Base-by-base conservation (phyloP, 1,139 yeast species). In the Saccharomyces pastorianus region DNA sequence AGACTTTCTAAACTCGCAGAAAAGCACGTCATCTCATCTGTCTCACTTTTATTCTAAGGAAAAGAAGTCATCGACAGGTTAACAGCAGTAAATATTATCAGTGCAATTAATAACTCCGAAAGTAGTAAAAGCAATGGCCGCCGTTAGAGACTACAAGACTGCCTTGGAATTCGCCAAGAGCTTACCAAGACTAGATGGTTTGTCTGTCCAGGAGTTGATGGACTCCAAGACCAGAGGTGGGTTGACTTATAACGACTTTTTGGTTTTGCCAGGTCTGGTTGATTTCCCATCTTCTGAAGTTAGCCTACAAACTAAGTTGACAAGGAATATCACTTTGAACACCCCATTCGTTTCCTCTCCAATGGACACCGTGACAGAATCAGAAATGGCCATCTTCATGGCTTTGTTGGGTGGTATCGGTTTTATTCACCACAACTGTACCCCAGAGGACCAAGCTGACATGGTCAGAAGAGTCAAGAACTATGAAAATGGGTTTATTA, bases 331-430 rank as follows among this genome's bases (percentile, higher is more conserved):
- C 77, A 76, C 95, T 55, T 80, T 93, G 74, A 90, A 87, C 77
- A 78, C 96, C 52, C 99, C 99, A 59, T 88, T 93, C 65, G 93
- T 93, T 60, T 91, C 98, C 38, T 89, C 97, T 67, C 99, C 99
- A 65, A 93, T 93, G 99, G 99, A 93, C 75, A 93, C 99, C 53
- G 99, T 93, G 60, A 95, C 99, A 56, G 99, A 93, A 78, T 78
- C 90, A 60, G 87, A 84, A 59, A 93, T 93, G 99, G 99, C 99
- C 62, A 93, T 95, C 66, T 85, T 90, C 76, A 91, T 93, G 97
- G 98, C 99, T 64, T 81, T 93, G 64, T 82, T 91, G 66, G 99
- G 99, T 72, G 99, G 99, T 75, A 90, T 93, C 73, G 99, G 99
- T 82, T 88, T 95, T 68, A 85, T 93, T 66, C 99, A 93, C 75